A percentile compares a stretch with the other conserved stretches of the same genome.
Evolutionary conservation across 345 rosid genomes (phyloP).

Genomic region (Corymbia maculata): DNA sequence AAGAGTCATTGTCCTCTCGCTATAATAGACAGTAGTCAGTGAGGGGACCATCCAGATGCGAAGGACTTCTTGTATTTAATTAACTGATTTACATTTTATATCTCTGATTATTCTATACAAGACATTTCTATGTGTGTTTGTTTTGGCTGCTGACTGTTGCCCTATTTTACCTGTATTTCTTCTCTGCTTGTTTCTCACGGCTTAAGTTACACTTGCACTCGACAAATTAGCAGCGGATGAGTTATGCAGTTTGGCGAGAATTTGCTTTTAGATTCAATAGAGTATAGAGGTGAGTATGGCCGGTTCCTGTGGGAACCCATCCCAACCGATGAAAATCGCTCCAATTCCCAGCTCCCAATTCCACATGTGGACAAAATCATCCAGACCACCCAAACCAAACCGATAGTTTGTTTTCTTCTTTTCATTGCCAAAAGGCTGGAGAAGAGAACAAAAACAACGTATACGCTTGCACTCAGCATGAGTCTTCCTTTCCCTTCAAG

Average conservation of each 20-base stretch:
- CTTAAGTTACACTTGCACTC: background rate
- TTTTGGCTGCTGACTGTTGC: background rate
- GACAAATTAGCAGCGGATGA: background rate
- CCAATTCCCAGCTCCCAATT: rapidly evolving
- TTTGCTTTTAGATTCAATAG: background rate
- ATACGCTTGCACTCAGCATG: too few relatives aligned
- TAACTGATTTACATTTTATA: background rate
- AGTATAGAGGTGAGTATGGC: background rate
- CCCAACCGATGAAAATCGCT: background rate
- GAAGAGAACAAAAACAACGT: too few relatives aligned
- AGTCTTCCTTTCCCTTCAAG: too few relatives aligned
- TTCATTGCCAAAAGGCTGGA: too few relatives aligned
- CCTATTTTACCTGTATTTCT: background rate
- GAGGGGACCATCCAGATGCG: background rate
- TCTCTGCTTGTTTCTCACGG: background rate
- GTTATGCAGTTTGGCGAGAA: background rate
- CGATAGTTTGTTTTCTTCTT: too few relatives aligned
- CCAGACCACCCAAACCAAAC: background rate
- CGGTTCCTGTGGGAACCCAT: too few relatives aligned
- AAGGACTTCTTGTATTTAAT: background rate
- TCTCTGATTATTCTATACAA: background rate
- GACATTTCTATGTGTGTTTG: background rate
- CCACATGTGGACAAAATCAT: background rate
- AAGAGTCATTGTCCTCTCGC: background rate
- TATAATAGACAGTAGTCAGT: background rate